phyloP scores from a whole-genome alignment of 2,329 filamentous ascomycete genomes.

The Sporothrix luriei region DNA sequence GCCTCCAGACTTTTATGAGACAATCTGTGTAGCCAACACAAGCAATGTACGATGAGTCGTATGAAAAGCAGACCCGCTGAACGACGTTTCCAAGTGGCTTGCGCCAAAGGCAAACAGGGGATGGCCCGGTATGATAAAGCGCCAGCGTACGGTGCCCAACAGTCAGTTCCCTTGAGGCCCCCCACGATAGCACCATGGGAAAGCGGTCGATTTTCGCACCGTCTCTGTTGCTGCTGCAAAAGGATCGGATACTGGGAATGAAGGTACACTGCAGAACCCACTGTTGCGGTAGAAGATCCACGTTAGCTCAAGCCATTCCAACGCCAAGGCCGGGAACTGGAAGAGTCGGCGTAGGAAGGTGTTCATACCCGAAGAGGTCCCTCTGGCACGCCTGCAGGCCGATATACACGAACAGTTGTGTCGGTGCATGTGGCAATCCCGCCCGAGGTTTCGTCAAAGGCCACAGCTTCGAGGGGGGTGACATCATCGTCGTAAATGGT shows the following conservation, averaged over 20 bases:
- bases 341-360: background rate
- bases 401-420: slow-evolving; percentile 72
- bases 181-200: slow-evolving; percentile 73
- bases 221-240: slow-evolving; percentile 47
- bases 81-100: slow-evolving; percentile 71
- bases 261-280: slow-evolving; percentile 64
- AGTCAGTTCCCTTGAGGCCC: slow-evolving; percentile 79
- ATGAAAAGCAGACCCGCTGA: slow-evolving; percentile 77
- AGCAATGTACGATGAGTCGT: slow-evolving; percentile 84
- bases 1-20: slow-evolving; percentile 89
- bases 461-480: slow-evolving; percentile 69
- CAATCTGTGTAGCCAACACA: slow-evolving; percentile 77
- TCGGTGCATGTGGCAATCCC: slow-evolving; percentile 79
- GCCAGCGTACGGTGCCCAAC: slow-evolving; percentile 70
- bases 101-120: slow-evolving; percentile 68
- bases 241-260: slow-evolving; percentile 26
- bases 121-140: slow-evolving; percentile 61
- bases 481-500: slow-evolving; percentile 85
- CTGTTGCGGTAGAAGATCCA: slow-evolving; percentile 43
- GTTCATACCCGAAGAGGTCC: slow-evolving; percentile 70
- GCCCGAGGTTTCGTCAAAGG: slow-evolving; percentile 78
- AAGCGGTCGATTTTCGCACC: slow-evolving; percentile 39
- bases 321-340: background rate
- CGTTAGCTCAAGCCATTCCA: background rate
- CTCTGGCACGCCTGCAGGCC: slow-evolving; percentile 70